These are phyloP conservation scores for Gaultheria prostrata DNA, from an alignment of 148 eudicot species.

Conservation along the genomic window DNA sequence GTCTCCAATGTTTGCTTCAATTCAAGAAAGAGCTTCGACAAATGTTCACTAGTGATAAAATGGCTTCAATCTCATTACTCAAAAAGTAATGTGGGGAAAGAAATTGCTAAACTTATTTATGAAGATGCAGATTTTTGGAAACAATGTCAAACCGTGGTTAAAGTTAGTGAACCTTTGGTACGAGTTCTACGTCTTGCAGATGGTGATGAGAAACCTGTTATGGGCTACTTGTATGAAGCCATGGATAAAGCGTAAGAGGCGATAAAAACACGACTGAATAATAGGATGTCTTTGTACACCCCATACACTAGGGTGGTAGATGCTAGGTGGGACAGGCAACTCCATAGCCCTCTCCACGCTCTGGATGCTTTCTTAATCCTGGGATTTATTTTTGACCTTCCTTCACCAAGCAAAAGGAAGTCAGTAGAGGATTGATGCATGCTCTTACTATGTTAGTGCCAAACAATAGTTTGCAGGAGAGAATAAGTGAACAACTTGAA, in stretches of 20 bases:
- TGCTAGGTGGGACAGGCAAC: slow-evolving; percentile 10
- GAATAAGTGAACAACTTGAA: neutral
- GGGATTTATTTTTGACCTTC: neutral
- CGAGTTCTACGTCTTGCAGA: too few species aligned
- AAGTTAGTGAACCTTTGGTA: too few species aligned
- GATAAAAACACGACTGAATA: neutral
- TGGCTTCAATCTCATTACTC: too few species aligned
- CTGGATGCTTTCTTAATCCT: slow-evolving; percentile 4
- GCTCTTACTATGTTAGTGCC: neutral
- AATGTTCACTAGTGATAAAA: too few species aligned
- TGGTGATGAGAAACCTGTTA: slow-evolving; percentile 11
- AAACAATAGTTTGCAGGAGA: neutral
- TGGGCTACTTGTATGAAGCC: too few species aligned
- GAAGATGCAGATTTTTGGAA: too few species aligned
- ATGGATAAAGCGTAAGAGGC: too few species aligned
- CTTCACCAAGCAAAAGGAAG: neutral
- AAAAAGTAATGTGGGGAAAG: too few species aligned
- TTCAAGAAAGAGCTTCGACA: too few species aligned
- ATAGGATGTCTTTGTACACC: neutral
- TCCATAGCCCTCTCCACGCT: neutral
- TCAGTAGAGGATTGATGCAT: neutral
- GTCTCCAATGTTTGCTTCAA: too few species aligned
- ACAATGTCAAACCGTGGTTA: too few species aligned
- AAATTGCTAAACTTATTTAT: too few species aligned
- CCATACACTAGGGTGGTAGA: neutral